Percentiles rank a stretch among this genome's conserved stretches.
Conservation (phyloP, 2,329 filamentous ascomycete species). For the Aureobasidium sp. region DNA sequence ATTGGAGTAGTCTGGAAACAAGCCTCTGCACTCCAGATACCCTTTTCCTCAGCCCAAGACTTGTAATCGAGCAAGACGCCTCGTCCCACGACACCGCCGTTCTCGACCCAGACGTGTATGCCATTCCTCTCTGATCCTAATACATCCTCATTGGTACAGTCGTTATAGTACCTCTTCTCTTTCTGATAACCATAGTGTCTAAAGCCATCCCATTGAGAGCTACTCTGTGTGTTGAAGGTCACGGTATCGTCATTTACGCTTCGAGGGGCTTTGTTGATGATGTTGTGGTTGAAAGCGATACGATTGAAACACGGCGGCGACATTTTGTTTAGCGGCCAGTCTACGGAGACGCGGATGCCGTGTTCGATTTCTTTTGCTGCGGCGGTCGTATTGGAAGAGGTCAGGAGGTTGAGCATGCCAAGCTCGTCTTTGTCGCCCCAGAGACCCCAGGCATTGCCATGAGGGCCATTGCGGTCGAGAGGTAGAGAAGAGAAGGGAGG, state of each 20-base stretch:
- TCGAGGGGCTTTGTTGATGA: conserved; percentile 37
- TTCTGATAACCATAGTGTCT: conserved; percentile 46
- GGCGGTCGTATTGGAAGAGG: conserved; percentile 40
- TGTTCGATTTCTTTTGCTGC: conserved; percentile 48
- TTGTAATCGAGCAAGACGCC: conserved; percentile 50
- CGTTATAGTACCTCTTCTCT: conserved; percentile 19
- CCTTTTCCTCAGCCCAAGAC: conserved; percentile 39
- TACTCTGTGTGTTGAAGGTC: conserved; percentile 11
- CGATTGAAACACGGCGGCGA: conserved; percentile 39
- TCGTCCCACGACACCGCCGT: conserved; percentile 51
- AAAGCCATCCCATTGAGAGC: conserved; percentile 42
- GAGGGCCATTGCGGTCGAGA: conserved; percentile 41
- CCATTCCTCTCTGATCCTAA: conserved; percentile 26
- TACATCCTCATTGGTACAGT: conserved; percentile 22
- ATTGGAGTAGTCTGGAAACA: conserved; percentile 46
- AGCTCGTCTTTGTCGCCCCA: conserved; percentile 12
- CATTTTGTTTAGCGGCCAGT: conserved; percentile 47
- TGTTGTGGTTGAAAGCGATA: conserved; percentile 47
- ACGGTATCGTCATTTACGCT: conserved; percentile 36
- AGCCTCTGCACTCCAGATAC: conserved; percentile 42
- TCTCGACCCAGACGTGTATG: conserved; percentile 42
- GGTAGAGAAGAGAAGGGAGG: conserved; percentile 30
- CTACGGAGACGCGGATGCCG: conserved; percentile 49
- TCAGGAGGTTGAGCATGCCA: conserved; percentile 17
- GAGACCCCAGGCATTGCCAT: conserved; percentile 33